Evolutionary conservation across 441 rosid genomes (phyloP).

Genomic region (Populus tomentosa): DNA sequence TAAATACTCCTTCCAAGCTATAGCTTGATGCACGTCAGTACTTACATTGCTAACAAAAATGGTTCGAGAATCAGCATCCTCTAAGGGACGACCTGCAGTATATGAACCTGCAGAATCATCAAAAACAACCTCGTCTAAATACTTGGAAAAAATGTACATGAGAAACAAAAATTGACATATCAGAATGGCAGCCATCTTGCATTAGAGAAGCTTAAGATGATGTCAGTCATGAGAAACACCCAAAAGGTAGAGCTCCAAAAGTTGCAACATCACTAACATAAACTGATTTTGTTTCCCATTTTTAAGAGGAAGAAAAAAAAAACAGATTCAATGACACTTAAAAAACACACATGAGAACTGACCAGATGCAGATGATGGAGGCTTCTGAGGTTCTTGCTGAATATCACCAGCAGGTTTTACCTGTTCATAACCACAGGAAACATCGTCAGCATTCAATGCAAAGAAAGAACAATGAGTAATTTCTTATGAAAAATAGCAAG

Average conservation of each 20-base stretch:
- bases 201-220: background rate
- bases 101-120: conserved; percentile 44
- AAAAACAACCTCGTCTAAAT: background rate
- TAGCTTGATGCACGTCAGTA: conserved; percentile 6
- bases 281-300: background rate
- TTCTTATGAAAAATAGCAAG: conserved; percentile 11
- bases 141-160: background rate
- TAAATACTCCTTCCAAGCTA: background rate
- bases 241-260: background rate
- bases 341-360: conserved; percentile 23
- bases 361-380: conserved; percentile 51
- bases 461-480: conserved; percentile 9
- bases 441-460: conserved; percentile 15
- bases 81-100: conserved; percentile 53
- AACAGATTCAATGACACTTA: background rate
- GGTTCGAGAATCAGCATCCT: conserved; percentile 83
- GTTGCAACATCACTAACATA: background rate
- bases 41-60: conserved; percentile 90
- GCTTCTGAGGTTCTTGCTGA: conserved; percentile 37
- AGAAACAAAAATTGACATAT: background rate
- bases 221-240: background rate
- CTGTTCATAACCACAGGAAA: conserved; percentile 36
- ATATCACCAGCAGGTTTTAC: conserved; percentile 30
- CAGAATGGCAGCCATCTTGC: background rate
- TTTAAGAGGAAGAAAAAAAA: no score